Evolutionary conservation across 768 basidiomycete species (phyloP), one percentile per base, ranked within the genome.

Genomic region (Amanita pseudoporphyria): DNA sequence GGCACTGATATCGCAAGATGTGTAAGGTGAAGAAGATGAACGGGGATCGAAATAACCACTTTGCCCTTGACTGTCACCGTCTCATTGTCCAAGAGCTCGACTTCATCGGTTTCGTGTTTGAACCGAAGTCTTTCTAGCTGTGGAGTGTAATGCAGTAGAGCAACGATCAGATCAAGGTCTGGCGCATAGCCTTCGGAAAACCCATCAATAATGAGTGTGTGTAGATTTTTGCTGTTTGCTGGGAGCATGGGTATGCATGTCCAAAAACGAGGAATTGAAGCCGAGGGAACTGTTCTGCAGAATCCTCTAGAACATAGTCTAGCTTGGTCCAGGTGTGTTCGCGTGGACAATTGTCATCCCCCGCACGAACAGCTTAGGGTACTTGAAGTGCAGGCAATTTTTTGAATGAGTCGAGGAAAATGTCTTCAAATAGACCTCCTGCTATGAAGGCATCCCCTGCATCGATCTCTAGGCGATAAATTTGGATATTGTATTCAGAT

Each of bases 91-190:
- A 7, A 28, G 26, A 28, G n/a, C n/a, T n/a, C n/a, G n/a, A n/a
- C n/a, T 7, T 35, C 45, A 6, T 22, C 21, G 18, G 45, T 46
- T 13, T 9, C 22, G 33, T 47, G 33, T 48, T 52, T 52, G 30
- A 39, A 52, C 36, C 41, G 49, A 10, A 52, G 36, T 3, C 47
- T 49, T 33, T 52, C 52, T 18, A 52, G 47, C 7, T 39, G 45
- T 7, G 52, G 52, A 9, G 52, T 52, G 13, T 38, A 18, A 12
- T 52, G 52, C n/a, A 52, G 52, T 3, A 52, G 12, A 4, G 38
- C 24, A 2, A 40, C 19, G 24, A 43, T 32, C 2, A 13, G 41
- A 0, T 35, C 32, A 19, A 47, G 19, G 5, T 35, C 18, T 1
- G 35, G 19, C 19, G 32, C 32, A 7, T 37, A 7, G 18, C n/a